These are phyloP conservation scores for Vinca minor DNA, from an alignment of 257 asterid genomes.

Conservation along the genomic window DNA sequence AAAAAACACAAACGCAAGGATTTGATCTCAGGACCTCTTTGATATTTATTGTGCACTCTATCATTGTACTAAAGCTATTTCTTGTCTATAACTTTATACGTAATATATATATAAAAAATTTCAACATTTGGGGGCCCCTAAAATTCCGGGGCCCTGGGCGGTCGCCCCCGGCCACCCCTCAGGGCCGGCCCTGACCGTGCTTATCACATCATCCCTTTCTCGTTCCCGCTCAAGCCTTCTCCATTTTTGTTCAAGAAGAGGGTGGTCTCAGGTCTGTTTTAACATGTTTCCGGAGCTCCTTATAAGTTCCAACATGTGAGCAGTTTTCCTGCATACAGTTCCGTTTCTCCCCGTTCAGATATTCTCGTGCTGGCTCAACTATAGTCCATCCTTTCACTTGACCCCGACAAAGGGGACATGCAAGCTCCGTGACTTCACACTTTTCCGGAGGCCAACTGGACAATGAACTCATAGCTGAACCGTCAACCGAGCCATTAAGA, in stretches of 20 bases:
- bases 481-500: constrained; percentile 24
- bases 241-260: constrained; percentile 78
- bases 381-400: constrained; percentile 98
- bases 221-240: constrained; percentile 72
- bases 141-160: no score
- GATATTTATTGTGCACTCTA: no score
- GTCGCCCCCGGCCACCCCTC: no score
- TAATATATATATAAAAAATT: no score
- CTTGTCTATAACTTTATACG: no score
- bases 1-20: no score
- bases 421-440: constrained; percentile 53
- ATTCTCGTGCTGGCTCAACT: constrained; percentile 72
- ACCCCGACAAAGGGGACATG: constrained; percentile 97
- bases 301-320: constrained; percentile 61
- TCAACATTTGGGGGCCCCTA: no score
- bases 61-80: no score
- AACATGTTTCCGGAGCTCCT: constrained; percentile 75
- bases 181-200: no score
- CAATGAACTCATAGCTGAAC: constrained; percentile 26
- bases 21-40: no score
- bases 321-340: constrained; percentile 83
- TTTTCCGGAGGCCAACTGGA: constrained; percentile 31
- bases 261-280: constrained; percentile 83
- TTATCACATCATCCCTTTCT: constrained; percentile 86
- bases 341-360: constrained; percentile 59